Evolutionary conservation across 2,329 filamentous ascomycete genomes (phyloP), one percentile per base, ranked within the genome.

Genomic region (Hymenoscyphus salicellus): DNA sequence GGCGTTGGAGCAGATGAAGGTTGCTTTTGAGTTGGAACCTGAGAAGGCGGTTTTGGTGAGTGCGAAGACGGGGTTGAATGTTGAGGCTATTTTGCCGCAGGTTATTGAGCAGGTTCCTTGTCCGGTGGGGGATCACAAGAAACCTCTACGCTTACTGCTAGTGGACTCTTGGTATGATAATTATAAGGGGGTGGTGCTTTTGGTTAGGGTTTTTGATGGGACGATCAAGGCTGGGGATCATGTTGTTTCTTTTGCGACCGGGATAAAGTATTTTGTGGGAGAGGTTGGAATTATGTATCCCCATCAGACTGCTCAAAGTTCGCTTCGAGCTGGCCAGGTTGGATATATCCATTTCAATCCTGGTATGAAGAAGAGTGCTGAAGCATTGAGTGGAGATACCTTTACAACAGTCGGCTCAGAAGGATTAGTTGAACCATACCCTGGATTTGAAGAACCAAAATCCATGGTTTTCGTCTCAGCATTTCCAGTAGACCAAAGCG

Each of bases 81-180:
- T 99, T 5, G 85, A 87, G 33, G 83, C 86, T n/a, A 81, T 99
- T 4, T 80, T 99, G 49, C 94, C 95, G 0, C 88, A 87, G 14
- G 92, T 98, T 10, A 88, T 99, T 46, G 89, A 96, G 70, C 83
- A 89, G 65, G 90, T 99, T 3, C 94, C 95, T 23, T 85, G 87
- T 49, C 95, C 95, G 0, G 78, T 85, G 0, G 95, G 95, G 4
- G 88, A 95, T 71, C 79, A 83, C 61, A 82, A 78, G 17, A 90
- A 88, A 72, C 92, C 93, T 1, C 78, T 97, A 63, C 88, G 91
- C 65, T 84, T 98, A 78, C 81, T 99, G 58, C 86, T 99, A 16
- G 93, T 99, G 32, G 95, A 99, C 78, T 97, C 93, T 26, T 99
- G 95, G 95, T 99, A 99, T 76, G 93, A 97, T 74, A 93, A 89